Evolutionary conservation across 2,329 filamentous ascomycete genomes (phyloP).

Genomic region (Leptosphaerulina australis): DNA sequence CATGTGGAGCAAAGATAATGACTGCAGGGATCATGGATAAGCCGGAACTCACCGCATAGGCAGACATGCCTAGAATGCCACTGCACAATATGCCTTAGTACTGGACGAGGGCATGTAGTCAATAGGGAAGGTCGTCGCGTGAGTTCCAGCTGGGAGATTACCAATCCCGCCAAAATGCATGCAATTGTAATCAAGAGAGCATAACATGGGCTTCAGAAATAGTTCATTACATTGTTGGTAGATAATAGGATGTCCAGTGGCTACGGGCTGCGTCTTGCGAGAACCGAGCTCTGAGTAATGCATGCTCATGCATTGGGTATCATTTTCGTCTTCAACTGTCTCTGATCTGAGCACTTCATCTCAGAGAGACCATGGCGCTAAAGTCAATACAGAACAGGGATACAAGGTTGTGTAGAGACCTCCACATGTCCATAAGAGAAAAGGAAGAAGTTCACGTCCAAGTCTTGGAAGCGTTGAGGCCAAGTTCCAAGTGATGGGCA

Average conservation of each 20-base stretch:
- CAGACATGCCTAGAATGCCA: constrained; percentile 7
- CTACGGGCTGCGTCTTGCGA: background rate
- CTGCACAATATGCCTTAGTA: background rate
- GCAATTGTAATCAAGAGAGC: too few species aligned
- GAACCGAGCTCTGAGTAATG: background rate
- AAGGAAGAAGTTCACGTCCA: constrained; percentile 30
- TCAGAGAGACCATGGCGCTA: constrained; percentile 34
- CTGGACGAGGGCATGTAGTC: background rate
- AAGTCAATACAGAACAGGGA: background rate
- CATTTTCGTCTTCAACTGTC: constrained; percentile 16
- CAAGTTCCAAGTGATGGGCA: constrained; percentile 44
- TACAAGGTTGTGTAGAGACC: background rate
- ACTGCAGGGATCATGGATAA: constrained; percentile 13
- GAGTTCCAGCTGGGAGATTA: background rate
- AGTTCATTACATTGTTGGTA: background rate
- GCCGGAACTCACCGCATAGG: constrained; percentile 7
- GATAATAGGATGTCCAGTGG: background rate
- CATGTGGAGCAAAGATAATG: constrained; percentile 1
- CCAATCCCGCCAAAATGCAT: too few species aligned
- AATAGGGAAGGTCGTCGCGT: constrained; percentile 1
- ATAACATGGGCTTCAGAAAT: background rate
- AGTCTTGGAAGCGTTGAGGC: constrained; percentile 35
- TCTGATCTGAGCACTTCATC: constrained; percentile 43
- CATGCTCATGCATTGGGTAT: constrained; percentile 15
- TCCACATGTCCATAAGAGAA: background rate